Percentiles rank a stretch among this genome's conserved stretches.
Conservation (phyloP, 176 grass and related monocot genomes). For the Neostapfia colusana region DNA sequence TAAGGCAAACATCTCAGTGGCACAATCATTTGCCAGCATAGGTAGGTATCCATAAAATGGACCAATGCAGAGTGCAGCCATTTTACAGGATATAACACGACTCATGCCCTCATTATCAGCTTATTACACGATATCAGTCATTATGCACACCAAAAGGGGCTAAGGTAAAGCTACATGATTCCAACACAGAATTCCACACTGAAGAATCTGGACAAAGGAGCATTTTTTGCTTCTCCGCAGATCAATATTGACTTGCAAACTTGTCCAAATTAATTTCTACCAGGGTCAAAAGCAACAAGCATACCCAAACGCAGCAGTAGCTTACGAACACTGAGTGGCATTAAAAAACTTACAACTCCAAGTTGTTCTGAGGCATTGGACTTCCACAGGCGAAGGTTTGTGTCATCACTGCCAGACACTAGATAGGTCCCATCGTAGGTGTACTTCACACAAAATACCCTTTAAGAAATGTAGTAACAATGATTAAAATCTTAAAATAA, state of each 20-base stretch:
- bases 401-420: constrained; percentile 98
- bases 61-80: not conserved
- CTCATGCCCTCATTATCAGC: not conserved
- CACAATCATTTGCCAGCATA: not conserved
- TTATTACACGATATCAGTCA: not conserved
- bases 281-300: not conserved
- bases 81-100: not conserved
- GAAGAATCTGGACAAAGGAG: not conserved
- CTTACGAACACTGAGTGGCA: not conserved
- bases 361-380: constrained; percentile 90
- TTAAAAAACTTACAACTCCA: constrained; percentile 73
- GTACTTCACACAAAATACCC: constrained; percentile 93
- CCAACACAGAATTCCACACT: not conserved
- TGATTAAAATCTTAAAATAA: constrained; percentile 22
- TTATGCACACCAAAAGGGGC: not conserved
- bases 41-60: not conserved
- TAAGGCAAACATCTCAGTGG: not conserved
- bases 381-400: constrained; percentile 92
- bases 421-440: constrained; percentile 87
- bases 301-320: constrained; percentile 11
- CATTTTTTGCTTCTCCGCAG: not conserved
- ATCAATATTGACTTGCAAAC: not conserved
- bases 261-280: constrained; percentile 2
- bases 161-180: constrained; percentile 9
- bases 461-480: constrained; percentile 36